These are phyloP conservation scores for Mesostigma viride DNA, from an alignment of 139 green algal genomes.

Conservation along the genomic window DNA sequence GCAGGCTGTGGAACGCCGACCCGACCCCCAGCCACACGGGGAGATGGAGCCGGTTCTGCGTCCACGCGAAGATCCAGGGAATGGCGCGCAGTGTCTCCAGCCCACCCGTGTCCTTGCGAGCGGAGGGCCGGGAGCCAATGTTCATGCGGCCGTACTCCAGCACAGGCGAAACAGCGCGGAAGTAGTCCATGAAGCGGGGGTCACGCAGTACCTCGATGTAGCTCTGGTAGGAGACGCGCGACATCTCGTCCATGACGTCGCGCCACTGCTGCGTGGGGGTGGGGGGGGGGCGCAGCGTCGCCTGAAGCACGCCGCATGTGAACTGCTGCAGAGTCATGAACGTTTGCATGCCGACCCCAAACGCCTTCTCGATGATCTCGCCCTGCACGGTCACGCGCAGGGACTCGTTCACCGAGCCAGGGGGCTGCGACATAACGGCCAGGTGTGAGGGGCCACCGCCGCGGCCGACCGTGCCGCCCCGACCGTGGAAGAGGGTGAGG, in stretches of 20 bases:
- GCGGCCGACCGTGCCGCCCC: constrained; percentile 84
- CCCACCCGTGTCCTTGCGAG: constrained; percentile 26
- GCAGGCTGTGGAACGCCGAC: constrained; percentile 50
- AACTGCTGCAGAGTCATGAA: constrained; percentile 54
- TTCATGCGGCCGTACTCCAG: constrained; percentile 91
- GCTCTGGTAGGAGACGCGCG: constrained; percentile 44
- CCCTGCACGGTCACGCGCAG: constrained; percentile 84
- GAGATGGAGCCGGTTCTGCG: constrained; percentile 83
- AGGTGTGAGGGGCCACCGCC: constrained; percentile 87
- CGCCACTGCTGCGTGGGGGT: constrained; percentile 49
- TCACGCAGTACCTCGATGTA: constrained; percentile 57
- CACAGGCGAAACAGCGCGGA: constrained; percentile 74
- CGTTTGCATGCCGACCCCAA: constrained; percentile 50
- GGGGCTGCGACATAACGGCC: constrained; percentile 86
- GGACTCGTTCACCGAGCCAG: constrained; percentile 62
- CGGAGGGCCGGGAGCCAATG: constrained; percentile 72
- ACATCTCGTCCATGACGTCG: constrained; percentile 67
- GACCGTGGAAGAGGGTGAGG: constrained; percentile 92
- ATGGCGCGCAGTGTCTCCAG: constrained; percentile 76
- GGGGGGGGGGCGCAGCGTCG: constrained; percentile 53
- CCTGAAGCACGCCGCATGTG: constrained; percentile 71
- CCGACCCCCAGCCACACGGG: constrained; percentile 92
- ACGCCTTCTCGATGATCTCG: constrained; percentile 87
- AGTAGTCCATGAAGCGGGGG: constrained; percentile 80
- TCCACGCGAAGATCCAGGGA: constrained; percentile 99